phyloP scores from a whole-genome alignment of 2,329 filamentous ascomycete species.

The Cyphellophora attinorum region DNA sequence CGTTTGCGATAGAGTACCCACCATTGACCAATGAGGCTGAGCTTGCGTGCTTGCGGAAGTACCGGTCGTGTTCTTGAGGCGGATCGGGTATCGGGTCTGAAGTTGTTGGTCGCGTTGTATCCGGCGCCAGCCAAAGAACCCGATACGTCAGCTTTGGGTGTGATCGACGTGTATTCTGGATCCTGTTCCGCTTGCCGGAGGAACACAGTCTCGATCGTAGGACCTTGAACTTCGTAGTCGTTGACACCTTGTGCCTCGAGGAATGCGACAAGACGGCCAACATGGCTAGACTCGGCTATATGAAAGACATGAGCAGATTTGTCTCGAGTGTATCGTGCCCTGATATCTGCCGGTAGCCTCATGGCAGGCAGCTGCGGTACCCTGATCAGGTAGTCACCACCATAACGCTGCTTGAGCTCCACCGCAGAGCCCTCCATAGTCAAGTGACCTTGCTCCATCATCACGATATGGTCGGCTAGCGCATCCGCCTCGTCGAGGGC shows the following conservation, averaged over 20 bases:
- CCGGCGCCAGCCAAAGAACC: not conserved
- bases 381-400: constrained; percentile 73
- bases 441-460: constrained; percentile 76
- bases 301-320: constrained; percentile 63
- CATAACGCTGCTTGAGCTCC: constrained; percentile 68
- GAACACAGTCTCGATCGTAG: constrained; percentile 87
- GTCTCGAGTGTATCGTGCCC: constrained; percentile 45
- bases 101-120: not conserved
- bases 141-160: not conserved
- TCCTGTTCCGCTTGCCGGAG: constrained; percentile 68
- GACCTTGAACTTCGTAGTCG: constrained; percentile 76
- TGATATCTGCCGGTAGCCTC: constrained; percentile 52
- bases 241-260: constrained; percentile 57
- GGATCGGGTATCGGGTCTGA: too few species aligned
- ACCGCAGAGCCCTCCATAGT: constrained; percentile 75
- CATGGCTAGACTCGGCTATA: constrained; percentile 57
- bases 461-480: constrained; percentile 75
- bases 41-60: constrained; percentile 11
- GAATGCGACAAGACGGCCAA: constrained; percentile 58
- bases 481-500: constrained; percentile 89
- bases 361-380: not conserved
- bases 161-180: not conserved
- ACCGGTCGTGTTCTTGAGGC: constrained; percentile 1
- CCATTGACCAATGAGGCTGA: constrained; percentile 43
- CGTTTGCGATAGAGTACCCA: constrained; percentile 69